Conservation (phyloP, 2,329 filamentous ascomycete genomes). For the Xylaria sp. region DNA sequence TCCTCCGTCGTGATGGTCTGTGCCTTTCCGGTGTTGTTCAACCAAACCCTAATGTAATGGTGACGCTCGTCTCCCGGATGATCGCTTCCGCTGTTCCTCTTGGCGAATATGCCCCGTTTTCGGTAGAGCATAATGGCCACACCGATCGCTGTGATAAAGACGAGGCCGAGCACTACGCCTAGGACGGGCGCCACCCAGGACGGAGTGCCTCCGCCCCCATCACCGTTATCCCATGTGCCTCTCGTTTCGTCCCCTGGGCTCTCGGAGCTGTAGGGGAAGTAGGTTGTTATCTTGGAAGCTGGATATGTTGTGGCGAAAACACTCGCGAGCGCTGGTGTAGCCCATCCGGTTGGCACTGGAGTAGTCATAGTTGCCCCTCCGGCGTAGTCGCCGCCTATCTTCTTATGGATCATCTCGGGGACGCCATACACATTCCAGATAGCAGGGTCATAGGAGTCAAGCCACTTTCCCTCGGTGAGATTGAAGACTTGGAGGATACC, state of each 20-base stretch:
- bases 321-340: constrained; percentile 50
- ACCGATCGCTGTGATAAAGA: constrained; percentile 58
- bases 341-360: constrained; percentile 65
- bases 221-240: constrained; percentile 30
- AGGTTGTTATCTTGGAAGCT: constrained; percentile 60
- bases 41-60: constrained; percentile 58
- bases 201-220: constrained; percentile 49
- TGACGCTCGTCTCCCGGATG: constrained; percentile 53
- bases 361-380: constrained; percentile 74
- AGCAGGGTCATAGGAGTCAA: constrained; percentile 70
- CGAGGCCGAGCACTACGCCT: constrained; percentile 64
- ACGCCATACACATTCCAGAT: constrained; percentile 71
- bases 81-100: constrained; percentile 45
- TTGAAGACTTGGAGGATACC: constrained; percentile 73
- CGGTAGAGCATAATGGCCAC: constrained; percentile 60
- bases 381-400: constrained; percentile 69
- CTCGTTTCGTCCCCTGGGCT: constrained; percentile 39
- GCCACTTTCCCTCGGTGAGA: constrained; percentile 71
- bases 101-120: constrained; percentile 51
- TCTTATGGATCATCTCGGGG: constrained; percentile 64
- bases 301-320: constrained; percentile 64
- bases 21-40: constrained; percentile 53
- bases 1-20: constrained; percentile 54
- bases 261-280: constrained; percentile 62
- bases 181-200: constrained; percentile 66